Evolutionary conservation across 176 grass and related monocot genomes (phyloP).

Genomic region (Carex kokanica): DNA sequence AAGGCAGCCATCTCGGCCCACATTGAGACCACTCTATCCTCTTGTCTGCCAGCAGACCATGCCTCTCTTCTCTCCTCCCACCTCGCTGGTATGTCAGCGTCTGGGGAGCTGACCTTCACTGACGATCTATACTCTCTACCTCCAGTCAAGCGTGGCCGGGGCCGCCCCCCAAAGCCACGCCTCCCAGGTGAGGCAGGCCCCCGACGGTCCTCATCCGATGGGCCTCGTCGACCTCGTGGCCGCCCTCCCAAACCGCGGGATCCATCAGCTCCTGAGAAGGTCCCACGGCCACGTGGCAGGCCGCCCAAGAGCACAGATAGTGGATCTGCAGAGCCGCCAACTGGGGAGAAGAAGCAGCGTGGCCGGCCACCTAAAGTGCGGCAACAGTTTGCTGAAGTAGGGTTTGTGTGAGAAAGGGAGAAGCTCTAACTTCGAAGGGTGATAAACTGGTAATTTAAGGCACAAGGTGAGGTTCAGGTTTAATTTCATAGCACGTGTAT

Average conservation of each 20-base stretch:
- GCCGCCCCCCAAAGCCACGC: constrained; percentile 55
- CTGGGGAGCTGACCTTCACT: constrained; percentile 43
- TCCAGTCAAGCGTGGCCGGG: constrained; percentile 50
- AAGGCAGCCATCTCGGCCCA: constrained; percentile 55
- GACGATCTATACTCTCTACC: constrained; percentile 27
- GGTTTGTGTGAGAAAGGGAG: constrained; percentile 60
- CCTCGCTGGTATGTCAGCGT: constrained; percentile 56
- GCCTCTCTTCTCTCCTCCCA: constrained; percentile 50
- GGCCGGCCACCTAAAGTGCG: constrained; percentile 46
- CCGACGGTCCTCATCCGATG: background rate
- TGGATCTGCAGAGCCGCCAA: constrained; percentile 28
- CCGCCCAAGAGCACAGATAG: constrained; percentile 58
- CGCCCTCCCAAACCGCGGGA: constrained; percentile 69
- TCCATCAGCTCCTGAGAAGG: constrained; percentile 53
- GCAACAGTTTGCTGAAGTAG: constrained; percentile 75
- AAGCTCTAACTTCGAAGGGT: constrained; percentile 4
- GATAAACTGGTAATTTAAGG: background rate
- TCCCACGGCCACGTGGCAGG: constrained; percentile 61
- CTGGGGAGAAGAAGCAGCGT: constrained; percentile 39
- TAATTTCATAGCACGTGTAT: background rate
- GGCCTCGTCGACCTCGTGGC: constrained; percentile 40
- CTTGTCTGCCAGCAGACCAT: constrained; percentile 49
- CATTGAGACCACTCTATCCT: constrained; percentile 43
- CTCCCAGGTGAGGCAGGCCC: constrained; percentile 21
- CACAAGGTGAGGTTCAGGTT: constrained; percentile 2